Base-by-base conservation (phyloP, 2,329 filamentous ascomycete genomes). In the Pezicula radicicola region DNA sequence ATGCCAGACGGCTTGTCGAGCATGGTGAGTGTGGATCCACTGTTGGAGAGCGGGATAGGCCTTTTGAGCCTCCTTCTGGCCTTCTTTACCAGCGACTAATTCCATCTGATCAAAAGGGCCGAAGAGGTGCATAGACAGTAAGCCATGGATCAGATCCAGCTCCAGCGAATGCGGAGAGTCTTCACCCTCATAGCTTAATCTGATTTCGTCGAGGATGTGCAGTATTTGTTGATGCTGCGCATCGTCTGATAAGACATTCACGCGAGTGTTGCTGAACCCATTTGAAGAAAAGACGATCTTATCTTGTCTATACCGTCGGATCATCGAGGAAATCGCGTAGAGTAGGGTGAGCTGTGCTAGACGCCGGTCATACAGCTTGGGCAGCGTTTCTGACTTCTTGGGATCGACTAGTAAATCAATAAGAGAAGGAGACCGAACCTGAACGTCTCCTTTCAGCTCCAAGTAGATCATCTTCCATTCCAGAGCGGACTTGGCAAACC, bases 91-190 rank as follows among this genome's bases (percentile, higher is more conserved):
- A 0, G 83, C 80, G 56, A 88, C 87, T 4, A 85, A 74, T 60
- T 87, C 83, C n/a, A 88, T 70, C 52, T 87, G 84, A 56, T 85
- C 79, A 3, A 87, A 69, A 0, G 81, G 82, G 44, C 85, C 76
- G 63, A 87, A 79, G 4, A 88, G 71, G 60, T 87, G 80, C 73
- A 88, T 78, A 51, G 83, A 70, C 15, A 36, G 8, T 15, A 36
- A 36, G 33, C 33, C 33, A 36, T 36, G 15, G 10, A 86, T 71
- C 1, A 85, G 70, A 59, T 75, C 70, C n/a, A 51, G n/a, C n/a
- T 71, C 60, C 53, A 75, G 54, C 7, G 68, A 66, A 59, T 66
- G 65, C 64, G 15, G 33, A 36, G 33, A 36, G 9, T 36, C 33
- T 36, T 15, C 33, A 15, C 15, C 8, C 9, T 36, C 33, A 36